Conservation (phyloP, 345 rosid species). For the Lumnitzera littorea region DNA sequence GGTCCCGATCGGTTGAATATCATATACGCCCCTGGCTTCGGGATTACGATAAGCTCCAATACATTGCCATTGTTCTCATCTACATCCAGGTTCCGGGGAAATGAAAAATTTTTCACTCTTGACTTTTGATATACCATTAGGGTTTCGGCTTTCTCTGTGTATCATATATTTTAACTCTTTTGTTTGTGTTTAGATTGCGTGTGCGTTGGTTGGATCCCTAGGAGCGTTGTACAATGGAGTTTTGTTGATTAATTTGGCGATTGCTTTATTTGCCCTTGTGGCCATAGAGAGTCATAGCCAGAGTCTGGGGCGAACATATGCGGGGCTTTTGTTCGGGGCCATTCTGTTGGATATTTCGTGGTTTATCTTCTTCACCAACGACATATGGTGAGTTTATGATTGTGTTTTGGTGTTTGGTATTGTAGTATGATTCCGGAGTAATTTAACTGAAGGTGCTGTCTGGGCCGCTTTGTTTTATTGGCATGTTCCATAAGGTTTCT, state of each 20-base stretch:
- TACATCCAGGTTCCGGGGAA: slow-evolving; percentile 50
- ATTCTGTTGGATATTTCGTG: slow-evolving; percentile 56
- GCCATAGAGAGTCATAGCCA: slow-evolving; percentile 87
- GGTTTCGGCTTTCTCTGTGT: background rate
- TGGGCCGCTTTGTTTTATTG: no score
- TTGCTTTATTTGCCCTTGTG: slow-evolving; percentile 78
- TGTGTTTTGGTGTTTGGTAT: background rate
- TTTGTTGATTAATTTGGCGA: slow-evolving; percentile 52
- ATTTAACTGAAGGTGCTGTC: background rate
- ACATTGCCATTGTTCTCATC: slow-evolving; percentile 59
- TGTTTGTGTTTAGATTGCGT: slow-evolving; percentile 47
- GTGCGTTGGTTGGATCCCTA: slow-evolving; percentile 78
- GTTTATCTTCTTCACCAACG: slow-evolving; percentile 62
- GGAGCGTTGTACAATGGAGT: slow-evolving; percentile 91
- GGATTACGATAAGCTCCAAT: slow-evolving; percentile 68
- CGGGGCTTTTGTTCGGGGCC: slow-evolving; percentile 66
- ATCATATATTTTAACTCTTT: background rate
- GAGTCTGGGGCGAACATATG: slow-evolving; percentile 71
- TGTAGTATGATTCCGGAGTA: background rate
- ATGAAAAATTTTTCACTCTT: background rate
- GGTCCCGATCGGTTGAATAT: slow-evolving; percentile 23
- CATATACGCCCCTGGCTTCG: slow-evolving; percentile 49
- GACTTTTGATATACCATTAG: background rate
- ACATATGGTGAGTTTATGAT: slow-evolving; percentile 41
- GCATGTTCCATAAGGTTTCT: no score